Conservation (phyloP, 495 filamentous ascomycete genomes). For the Talaromyces nanjingensis region DNA sequence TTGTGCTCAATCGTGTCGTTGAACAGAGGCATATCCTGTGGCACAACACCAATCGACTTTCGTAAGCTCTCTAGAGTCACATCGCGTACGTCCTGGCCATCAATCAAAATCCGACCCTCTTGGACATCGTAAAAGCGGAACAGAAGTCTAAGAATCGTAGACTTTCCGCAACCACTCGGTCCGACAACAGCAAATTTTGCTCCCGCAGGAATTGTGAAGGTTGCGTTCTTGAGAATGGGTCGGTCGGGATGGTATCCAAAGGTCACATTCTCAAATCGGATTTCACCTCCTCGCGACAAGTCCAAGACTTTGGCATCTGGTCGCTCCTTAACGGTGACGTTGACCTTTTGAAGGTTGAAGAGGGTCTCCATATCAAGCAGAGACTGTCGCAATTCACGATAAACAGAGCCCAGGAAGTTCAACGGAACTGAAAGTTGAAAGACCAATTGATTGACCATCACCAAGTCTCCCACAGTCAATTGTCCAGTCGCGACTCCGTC, state of each 20-base stretch:
- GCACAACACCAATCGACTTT: conserved; percentile 86
- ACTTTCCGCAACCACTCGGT: conserved; percentile 93
- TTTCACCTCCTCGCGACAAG: conserved; percentile 74
- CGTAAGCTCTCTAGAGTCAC: conserved; percentile 77
- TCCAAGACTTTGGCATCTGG: conserved; percentile 63
- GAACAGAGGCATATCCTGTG: conserved; percentile 94
- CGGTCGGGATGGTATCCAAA: conserved; percentile 88
- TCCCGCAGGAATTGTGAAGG: conserved; percentile 84
- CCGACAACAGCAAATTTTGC: conserved; percentile 95
- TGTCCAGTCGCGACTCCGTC: conserved; percentile 75
- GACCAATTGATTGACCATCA: conserved; percentile 98
- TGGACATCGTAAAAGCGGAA: conserved; percentile 96
- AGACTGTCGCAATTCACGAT: conserved; percentile 90
- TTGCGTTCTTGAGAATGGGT: conserved; percentile 80
- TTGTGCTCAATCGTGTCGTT: conserved; percentile 95
- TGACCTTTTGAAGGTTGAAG: conserved; percentile 98
- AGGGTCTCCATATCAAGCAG: conserved; percentile 97
- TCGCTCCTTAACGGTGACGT: conserved; percentile 74
- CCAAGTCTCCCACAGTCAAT: conserved; percentile 90
- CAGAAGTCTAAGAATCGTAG: conserved; percentile 79
- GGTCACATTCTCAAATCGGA: conserved; percentile 87
- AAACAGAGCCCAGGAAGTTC: conserved; percentile 94
- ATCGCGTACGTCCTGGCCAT: conserved; percentile 85
- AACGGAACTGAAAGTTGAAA: conserved; percentile 95
- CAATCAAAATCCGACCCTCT: conserved; percentile 78